Conservation (phyloP, 2,329 filamentous ascomycete genomes). For the Lachnellula arida region DNA sequence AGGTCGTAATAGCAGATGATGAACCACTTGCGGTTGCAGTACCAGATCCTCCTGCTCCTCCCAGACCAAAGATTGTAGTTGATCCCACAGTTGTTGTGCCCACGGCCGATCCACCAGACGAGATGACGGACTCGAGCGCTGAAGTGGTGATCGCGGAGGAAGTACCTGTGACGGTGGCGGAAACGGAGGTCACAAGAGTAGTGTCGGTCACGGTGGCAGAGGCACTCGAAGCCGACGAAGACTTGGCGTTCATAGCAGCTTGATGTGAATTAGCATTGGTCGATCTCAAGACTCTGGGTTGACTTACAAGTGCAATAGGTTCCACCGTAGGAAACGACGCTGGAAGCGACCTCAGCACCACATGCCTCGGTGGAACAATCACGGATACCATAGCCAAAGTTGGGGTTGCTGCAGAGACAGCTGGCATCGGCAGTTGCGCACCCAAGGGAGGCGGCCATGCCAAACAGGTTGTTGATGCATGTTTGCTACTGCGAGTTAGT, state of each 20-base stretch:
- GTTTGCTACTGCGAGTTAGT: conserved; percentile 28
- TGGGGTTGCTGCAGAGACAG: conserved; percentile 41
- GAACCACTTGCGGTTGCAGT: conserved; percentile 1
- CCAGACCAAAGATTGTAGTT: conserved; percentile 7
- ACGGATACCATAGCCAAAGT: conserved; percentile 44
- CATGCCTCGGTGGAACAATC: conserved; percentile 43
- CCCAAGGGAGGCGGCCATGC: conserved; percentile 36
- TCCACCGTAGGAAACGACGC: conserved; percentile 29
- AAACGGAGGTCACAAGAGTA: background rate
- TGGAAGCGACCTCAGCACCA: conserved; percentile 22
- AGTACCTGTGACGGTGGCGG: conserved; percentile 4
- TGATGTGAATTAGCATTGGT: background rate
- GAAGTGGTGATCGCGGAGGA: background rate
- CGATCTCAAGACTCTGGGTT: background rate
- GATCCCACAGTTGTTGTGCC: conserved; percentile 6
- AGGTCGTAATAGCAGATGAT: background rate
- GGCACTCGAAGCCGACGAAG: conserved; percentile 5
- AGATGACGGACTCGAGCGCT: conserved; percentile 1
- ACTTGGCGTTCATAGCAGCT: background rate
- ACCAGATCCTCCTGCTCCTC: background rate
- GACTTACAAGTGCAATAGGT: conserved; percentile 26
- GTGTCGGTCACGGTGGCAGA: conserved; percentile 4
- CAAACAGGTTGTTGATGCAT: conserved; percentile 44
- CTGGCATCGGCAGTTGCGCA: conserved; percentile 34
- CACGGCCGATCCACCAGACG: background rate